Evolutionary conservation across 176 grass and related monocot genomes (phyloP).

Genomic region (Oryza meridionalis): DNA sequence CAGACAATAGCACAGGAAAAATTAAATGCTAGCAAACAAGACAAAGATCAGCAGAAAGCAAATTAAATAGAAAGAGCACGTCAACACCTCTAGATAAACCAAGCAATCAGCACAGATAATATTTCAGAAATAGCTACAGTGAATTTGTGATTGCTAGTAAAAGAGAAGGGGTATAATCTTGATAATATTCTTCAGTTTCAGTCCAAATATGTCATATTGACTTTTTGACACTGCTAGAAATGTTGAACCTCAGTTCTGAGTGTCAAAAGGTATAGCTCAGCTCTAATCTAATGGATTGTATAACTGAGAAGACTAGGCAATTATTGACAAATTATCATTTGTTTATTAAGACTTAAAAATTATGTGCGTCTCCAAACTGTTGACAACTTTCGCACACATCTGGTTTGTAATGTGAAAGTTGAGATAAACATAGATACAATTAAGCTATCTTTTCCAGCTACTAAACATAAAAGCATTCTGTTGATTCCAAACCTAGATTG

Average conservation of each 20-base stretch:
- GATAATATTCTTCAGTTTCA: background rate
- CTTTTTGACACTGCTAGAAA: slow-evolving; percentile 1
- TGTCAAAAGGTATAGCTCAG: background rate
- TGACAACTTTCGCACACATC: background rate
- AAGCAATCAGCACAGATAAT: background rate
- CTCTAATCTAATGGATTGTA: background rate
- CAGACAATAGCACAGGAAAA: background rate
- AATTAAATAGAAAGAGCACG: background rate
- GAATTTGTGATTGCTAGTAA: slow-evolving; percentile 3
- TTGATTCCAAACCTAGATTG: no score
- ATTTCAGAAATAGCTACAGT: slow-evolving; percentile 2
- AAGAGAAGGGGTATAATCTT: slow-evolving; percentile 2
- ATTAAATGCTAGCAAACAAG: background rate
- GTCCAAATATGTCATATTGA: slow-evolving; percentile 1
- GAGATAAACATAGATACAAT: background rate
- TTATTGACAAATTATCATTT: background rate
- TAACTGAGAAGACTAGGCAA: background rate
- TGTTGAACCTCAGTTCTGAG: background rate
- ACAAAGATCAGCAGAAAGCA: background rate
- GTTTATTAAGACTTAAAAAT: background rate
- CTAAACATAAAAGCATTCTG: background rate
- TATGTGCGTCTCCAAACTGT: background rate
- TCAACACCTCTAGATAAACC: background rate
- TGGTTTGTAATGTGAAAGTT: background rate
- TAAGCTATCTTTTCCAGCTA: background rate